Percentiles rank a stretch among this genome's conserved stretches.
Conservation (phyloP, 768 basidiomycete species). For the Fomitopsis pulvina region DNA sequence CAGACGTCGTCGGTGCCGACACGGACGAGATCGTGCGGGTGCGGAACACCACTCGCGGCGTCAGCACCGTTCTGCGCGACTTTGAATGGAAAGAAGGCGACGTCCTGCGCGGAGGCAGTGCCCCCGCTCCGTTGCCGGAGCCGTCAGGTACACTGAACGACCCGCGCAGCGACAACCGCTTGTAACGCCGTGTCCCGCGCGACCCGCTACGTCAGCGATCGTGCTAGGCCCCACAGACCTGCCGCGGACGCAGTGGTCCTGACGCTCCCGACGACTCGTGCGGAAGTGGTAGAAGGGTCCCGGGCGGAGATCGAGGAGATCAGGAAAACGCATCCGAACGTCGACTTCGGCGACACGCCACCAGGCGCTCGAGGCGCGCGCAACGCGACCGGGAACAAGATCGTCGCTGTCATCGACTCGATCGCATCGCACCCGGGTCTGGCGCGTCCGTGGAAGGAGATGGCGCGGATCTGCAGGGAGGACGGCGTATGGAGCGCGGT, state of each 20-base stretch:
- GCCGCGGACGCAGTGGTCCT: too few relatives aligned
- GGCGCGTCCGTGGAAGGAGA: constrained; percentile 62
- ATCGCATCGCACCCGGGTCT: constrained; percentile 55
- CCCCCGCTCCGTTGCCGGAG: background rate
- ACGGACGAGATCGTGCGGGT: constrained; percentile 51
- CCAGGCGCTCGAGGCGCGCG: constrained; percentile 15
- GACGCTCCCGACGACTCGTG: too few relatives aligned
- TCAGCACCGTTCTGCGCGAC: constrained; percentile 59
- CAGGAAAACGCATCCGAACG: constrained; percentile 46
- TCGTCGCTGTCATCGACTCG: constrained; percentile 61
- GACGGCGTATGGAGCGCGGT: constrained; percentile 54
- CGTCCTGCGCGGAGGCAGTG: constrained; percentile 56
- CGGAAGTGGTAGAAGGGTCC: too few relatives aligned
- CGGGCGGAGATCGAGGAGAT: too few relatives aligned
- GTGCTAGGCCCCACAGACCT: too few relatives aligned
- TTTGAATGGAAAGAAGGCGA: constrained; percentile 60
- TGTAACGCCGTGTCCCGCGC: too few relatives aligned
- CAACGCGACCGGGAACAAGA: constrained; percentile 26
- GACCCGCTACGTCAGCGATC: too few relatives aligned
- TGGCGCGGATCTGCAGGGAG: constrained; percentile 54
- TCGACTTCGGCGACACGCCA: constrained; percentile 34
- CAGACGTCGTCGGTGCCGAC: constrained; percentile 44
- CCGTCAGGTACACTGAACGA: background rate
- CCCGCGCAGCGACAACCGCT: constrained; percentile 14
- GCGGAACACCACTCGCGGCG: constrained; percentile 52